Evolutionary conservation across 2,329 filamentous ascomycete genomes (phyloP), one percentile per base, ranked within the genome.

Genomic region (Zymoseptoria tritici): DNA sequence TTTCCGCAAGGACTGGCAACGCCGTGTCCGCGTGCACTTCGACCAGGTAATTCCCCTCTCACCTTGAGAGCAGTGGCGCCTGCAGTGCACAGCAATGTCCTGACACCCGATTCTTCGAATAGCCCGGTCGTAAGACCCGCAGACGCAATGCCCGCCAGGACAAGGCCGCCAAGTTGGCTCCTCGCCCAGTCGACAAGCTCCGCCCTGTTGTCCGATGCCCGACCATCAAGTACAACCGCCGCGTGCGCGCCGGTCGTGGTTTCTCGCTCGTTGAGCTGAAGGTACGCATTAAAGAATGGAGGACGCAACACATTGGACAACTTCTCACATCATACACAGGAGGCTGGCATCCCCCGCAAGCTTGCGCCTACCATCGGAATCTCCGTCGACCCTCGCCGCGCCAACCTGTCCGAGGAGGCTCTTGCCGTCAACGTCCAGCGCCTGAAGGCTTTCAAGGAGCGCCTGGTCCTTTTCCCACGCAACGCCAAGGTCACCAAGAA

Each of bases 1-100:
- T 80, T 96, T 96, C 90, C 92, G 91, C 83, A 97, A 96, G 91
- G 92, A 99, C 86, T 99, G 94, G 94, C 92, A 97, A 83, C 90
- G 91, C 83, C 90, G 92, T 83, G 94, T 99, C 78, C 90, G 91
- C 83, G 90, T 90, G 81, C 94, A 99, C 86, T 99, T 99, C 84
- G 91, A 99, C 85, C 94, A 97, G 91, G 93, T 96, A 93, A 82
- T 76, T 80, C 77, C 80, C 80, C 78, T 78, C 74, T 79, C 76
- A 74, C 64, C 59, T 65, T 79, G 78, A 80, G 78, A 79, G 78
- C 72, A 76, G 78, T 76, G 78, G 79, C 79, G 78, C 79, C 79
- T 78, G 77, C 72, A 71, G 66, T 69, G 65, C 65, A 68, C 61
- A 58, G 54, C 58, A 71, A 72, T 72, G 72, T 62, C 68, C 70